Base-by-base conservation (phyloP, 208 protist species). In the Leishmania gerbilli region DNA sequence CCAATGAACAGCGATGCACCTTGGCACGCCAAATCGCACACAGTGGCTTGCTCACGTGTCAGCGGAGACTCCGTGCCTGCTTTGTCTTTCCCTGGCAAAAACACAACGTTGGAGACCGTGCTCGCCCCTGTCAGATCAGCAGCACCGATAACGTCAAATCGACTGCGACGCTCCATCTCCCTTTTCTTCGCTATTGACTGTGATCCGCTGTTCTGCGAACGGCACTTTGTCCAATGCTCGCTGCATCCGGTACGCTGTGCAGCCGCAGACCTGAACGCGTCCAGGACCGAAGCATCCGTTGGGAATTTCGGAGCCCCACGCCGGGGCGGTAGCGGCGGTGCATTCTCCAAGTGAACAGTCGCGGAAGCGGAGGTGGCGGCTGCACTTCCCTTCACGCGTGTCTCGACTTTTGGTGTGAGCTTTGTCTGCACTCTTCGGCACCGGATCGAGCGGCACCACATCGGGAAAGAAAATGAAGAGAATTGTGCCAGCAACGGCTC, bases 1-100 rank as follows among this genome's bases (percentile, higher is more conserved):
- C 92, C 95, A 55, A 98, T 91, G 80, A 96, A 96, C 13, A 98
- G 87, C 34, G 89, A 95, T 7, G 90, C 87, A 1, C 83, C 79
- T n/a, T 90, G 77, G 4, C 89, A 83, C 4, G 93, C 82, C 64
- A 86, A 9, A 74, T 76, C 65, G 24, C 80, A 71, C 19, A 86
- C 82, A 5, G 2, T 53, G 34, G 51, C 27, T 45, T 86, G 82
- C 40, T 86, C 82, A 1, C 31, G 37, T 40, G 82, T 86, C 67
- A 86, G 71, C 21, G 15, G 37, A 0, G 24, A 53, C 17, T n/a
- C 4, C 15, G 58, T 4, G 17, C 8, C 21, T 1, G 24, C 51
- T 27, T 34, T 31, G 53, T 24, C 64, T 3, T 13, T 0, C 15
- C n/a, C 31, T 51, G 65, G 47, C 17, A 40, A 47, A 9, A 55